Conservation (phyloP, 805 yeast species). For the Yamadazyma scolyti region DNA sequence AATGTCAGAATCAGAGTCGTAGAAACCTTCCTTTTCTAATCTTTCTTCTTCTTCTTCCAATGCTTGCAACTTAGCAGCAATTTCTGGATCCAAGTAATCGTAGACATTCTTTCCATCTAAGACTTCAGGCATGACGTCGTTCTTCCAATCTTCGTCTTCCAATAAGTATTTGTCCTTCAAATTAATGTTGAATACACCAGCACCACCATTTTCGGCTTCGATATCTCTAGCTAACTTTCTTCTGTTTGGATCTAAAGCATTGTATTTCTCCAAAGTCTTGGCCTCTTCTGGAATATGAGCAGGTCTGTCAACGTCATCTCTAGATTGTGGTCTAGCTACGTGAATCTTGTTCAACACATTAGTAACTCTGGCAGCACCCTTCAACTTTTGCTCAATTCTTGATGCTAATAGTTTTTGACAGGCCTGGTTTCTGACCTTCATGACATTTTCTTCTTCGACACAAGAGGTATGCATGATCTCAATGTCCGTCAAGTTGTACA, state of each 20-base stretch:
- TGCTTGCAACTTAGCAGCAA: conserved; percentile 87
- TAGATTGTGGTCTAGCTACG: conserved; percentile 82
- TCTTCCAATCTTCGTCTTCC: conserved; percentile 97
- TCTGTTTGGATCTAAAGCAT: conserved; percentile 76
- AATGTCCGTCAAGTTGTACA: conserved; percentile 70
- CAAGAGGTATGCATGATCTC: conserved; percentile 94
- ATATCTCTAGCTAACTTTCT: conserved; percentile 80
- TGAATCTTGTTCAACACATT: conserved; percentile 93
- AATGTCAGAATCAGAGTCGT: conserved; percentile 67
- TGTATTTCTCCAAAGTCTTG: conserved; percentile 59
- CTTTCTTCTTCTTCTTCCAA: conserved; percentile 96
- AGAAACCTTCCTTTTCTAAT: conserved; percentile 91
- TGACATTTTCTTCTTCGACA: conserved; percentile 88
- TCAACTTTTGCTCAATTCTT: conserved; percentile 93
- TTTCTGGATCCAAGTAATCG: conserved; percentile 96
- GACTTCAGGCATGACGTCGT: conserved; percentile 95
- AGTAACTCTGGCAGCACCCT: conserved; percentile 84
- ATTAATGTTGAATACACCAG: conserved; percentile 95
- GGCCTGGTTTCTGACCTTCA: conserved; percentile 94
- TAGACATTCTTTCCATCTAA: conserved; percentile 94
- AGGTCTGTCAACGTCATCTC: conserved; percentile 81
- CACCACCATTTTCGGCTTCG: conserved; percentile 96
- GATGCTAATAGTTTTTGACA: conserved; percentile 95
- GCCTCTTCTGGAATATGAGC: conserved; percentile 82
- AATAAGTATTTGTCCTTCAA: conserved; percentile 86